Evolutionary conservation across 371 early-diverging fungal species (phyloP).

Genomic region (Coemansia sp.): DNA sequence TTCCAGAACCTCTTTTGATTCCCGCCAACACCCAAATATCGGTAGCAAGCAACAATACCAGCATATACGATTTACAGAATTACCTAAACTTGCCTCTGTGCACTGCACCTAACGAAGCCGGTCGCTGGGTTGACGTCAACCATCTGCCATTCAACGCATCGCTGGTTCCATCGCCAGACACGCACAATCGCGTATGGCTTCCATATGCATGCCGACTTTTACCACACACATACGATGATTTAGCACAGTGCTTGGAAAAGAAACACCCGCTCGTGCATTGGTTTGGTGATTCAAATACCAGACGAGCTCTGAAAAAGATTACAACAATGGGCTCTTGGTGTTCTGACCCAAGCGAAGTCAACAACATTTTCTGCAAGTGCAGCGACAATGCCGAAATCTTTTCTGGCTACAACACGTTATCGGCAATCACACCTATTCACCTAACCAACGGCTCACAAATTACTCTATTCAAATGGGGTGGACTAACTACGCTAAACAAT

Average conservation of each 20-base stretch:
- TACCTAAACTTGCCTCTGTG: conserved; percentile 55
- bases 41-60: neutral
- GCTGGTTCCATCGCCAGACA: neutral
- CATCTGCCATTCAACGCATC: conserved; percentile 20
- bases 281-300: neutral
- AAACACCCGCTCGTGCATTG: neutral
- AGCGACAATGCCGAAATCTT: neutral
- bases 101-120: conserved; percentile 43
- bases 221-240: neutral
- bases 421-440: neutral
- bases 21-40: neutral
- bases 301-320: neutral
- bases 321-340: neutral
- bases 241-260: neutral
- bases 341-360: neutral
- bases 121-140: conserved; percentile 54
- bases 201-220: neutral
- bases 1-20: conserved; percentile 30
- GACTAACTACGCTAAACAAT: neutral
- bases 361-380: neutral
- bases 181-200: neutral
- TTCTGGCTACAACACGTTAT: neutral
- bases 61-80: neutral
- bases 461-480: neutral
- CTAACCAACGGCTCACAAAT: neutral